Percentiles rank a stretch among this genome's conserved stretches.
These are phyloP conservation scores for Crucihimalaya himalaica DNA, from an alignment of 345 rosid species.

Conservation along the genomic window DNA sequence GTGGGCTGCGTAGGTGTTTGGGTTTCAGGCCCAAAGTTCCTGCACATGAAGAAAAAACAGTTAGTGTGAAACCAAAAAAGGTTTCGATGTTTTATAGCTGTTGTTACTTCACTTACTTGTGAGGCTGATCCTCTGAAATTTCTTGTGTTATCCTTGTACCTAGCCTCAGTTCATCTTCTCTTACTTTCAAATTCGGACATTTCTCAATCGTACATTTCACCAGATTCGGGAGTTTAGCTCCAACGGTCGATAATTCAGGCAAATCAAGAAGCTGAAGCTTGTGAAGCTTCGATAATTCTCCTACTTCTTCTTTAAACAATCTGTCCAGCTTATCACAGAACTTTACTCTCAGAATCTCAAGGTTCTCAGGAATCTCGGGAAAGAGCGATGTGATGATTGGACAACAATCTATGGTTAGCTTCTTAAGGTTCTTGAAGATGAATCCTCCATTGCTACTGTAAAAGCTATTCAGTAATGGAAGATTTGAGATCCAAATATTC, in stretches of 20 bases:
- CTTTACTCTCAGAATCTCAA: slow-evolving; percentile 31
- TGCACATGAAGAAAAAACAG: neutral
- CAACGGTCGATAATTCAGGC: slow-evolving; percentile 39
- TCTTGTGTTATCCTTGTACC: neutral
- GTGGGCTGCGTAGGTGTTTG: neutral
- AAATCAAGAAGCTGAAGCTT: slow-evolving; percentile 44
- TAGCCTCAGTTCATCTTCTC: slow-evolving; percentile 4
- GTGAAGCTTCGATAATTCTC: slow-evolving; percentile 32
- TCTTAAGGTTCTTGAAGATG: slow-evolving; percentile 44
- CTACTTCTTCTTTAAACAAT: slow-evolving; percentile 15
- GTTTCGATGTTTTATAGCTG: neutral
- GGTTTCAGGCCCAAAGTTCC: neutral
- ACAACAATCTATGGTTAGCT: slow-evolving; percentile 52
- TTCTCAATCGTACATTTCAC: neutral
- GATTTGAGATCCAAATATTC: slow-evolving; percentile 50
- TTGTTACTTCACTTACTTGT: slow-evolving; percentile 3
- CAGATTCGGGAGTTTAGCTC: slow-evolving; percentile 18
- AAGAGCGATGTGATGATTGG: slow-evolving; percentile 41
- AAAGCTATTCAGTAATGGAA: slow-evolving; percentile 41
- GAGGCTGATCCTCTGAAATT: slow-evolving; percentile 13
- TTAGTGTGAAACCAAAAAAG: neutral
- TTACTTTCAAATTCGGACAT: slow-evolving; percentile 22
- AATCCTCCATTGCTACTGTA: slow-evolving; percentile 20
- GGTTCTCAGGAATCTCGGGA: slow-evolving; percentile 19
- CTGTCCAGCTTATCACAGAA: slow-evolving; percentile 41